These are phyloP conservation scores for Brettanomyces nanus DNA, from an alignment of 805 yeast genomes.

Conservation along the genomic window DNA sequence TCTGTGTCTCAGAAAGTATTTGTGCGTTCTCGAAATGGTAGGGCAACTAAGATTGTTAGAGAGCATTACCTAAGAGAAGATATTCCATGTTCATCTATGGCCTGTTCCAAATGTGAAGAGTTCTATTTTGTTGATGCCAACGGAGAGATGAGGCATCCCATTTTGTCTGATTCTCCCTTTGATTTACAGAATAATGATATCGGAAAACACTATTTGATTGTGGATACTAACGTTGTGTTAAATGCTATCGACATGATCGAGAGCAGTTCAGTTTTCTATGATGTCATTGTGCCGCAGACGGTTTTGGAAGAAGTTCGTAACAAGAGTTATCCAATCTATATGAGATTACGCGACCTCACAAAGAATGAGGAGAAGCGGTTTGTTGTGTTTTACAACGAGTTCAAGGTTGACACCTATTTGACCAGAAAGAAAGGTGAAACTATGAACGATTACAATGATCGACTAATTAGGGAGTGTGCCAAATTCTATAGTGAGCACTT, in stretches of 20 bases:
- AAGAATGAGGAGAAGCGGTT: constrained; percentile 75
- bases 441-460: constrained; percentile 84
- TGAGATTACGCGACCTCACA: constrained; percentile 69
- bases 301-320: constrained; percentile 90
- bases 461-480: constrained; percentile 75
- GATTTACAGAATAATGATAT: constrained; percentile 31
- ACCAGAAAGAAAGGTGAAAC: constrained; percentile 57
- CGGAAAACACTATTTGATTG: constrained; percentile 71
- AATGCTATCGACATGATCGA: constrained; percentile 89
- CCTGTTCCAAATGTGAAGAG: constrained; percentile 55
- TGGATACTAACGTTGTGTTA: constrained; percentile 84
- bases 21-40: constrained; percentile 84
- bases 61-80: constrained; percentile 92
- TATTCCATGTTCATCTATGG: constrained; percentile 78
- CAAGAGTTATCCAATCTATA: constrained; percentile 79
- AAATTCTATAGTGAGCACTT: constrained; percentile 70
- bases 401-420: constrained; percentile 61
- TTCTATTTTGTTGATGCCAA: constrained; percentile 53
- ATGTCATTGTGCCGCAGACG: constrained; percentile 91
- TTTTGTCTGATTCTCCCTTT: constrained; percentile 58
- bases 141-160: constrained; percentile 57
- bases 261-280: constrained; percentile 65
- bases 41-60: constrained; percentile 83
- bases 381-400: constrained; percentile 90
- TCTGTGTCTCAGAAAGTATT: constrained; percentile 82